phyloP scores from a whole-genome alignment of 2,329 filamentous ascomycete genomes.

The Alternaria triticimaculans region DNA sequence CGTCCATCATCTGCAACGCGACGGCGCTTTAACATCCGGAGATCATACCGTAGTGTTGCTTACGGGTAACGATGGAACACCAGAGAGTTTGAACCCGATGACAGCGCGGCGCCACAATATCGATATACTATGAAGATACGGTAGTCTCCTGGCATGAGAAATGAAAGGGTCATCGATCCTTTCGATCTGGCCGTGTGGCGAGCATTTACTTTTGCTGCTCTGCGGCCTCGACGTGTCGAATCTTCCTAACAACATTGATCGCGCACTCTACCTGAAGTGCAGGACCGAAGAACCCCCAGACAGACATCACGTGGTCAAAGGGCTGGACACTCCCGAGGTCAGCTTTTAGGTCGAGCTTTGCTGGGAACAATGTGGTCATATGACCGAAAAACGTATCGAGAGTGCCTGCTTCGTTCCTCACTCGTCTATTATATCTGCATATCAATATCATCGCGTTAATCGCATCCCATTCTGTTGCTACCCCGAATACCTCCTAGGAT shows the following conservation, averaged over 20 bases:
- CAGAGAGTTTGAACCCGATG: too few relatives aligned
- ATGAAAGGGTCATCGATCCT: background rate
- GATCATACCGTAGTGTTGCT: background rate
- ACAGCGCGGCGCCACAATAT: background rate
- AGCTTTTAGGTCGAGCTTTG: background rate
- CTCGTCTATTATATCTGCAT: background rate
- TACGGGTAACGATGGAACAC: background rate
- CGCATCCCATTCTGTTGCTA: background rate
- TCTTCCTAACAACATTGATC: background rate
- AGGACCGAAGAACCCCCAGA: background rate
- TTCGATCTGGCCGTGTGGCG: background rate
- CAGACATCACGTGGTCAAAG: background rate
- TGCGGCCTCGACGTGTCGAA: background rate
- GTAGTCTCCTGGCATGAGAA: background rate
- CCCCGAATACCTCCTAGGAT: background rate
- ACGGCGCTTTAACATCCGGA: background rate
- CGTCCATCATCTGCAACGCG: background rate
- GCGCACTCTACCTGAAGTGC: background rate
- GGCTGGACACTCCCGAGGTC: background rate
- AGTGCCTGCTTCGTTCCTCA: background rate
- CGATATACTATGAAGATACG: background rate
- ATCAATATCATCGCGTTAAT: background rate
- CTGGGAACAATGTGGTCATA: slow-evolving; percentile 1
- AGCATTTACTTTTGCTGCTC: background rate
- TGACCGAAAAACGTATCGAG: background rate